A percentile compares a stretch with the other conserved stretches of the same genome.
Evolutionary conservation across 495 filamentous ascomycete genomes (phyloP).

Genomic region (Acidomyces sp.): DNA sequence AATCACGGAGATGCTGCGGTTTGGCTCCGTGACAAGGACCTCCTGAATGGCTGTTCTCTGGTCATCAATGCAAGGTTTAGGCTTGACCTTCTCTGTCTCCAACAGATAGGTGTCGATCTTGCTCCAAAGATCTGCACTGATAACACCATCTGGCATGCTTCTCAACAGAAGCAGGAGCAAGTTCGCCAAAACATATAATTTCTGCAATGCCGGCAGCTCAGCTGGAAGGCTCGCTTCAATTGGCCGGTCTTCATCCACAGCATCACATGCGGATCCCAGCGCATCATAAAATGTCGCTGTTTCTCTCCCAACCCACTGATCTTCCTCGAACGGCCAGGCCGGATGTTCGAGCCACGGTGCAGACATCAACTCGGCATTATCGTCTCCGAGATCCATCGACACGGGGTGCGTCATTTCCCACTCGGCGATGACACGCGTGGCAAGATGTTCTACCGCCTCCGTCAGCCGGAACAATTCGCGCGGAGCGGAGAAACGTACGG

Average conservation of each 20-base stretch:
- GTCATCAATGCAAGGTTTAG: conserved; percentile 43
- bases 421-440: conserved; percentile 64
- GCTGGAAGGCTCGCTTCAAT: conserved; percentile 45
- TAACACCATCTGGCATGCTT: conserved; percentile 60
- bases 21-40: conserved; percentile 46
- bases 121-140: conserved; percentile 55
- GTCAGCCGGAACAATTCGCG: conserved; percentile 80
- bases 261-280: conserved; percentile 41
- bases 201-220: conserved; percentile 46
- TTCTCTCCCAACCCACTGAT: conserved; percentile 33
- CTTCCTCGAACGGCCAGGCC: conserved; percentile 65
- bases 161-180: conserved; percentile 57
- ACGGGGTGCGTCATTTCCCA: conserved; percentile 59
- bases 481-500: conserved; percentile 55
- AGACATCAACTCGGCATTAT: neutral
- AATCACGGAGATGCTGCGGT: conserved; percentile 73
- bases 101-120: conserved; percentile 51
- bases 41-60: conserved; percentile 58
- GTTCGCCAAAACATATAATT: conserved; percentile 55
- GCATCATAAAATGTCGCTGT: conserved; percentile 17
- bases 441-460: conserved; percentile 62
- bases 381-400: neutral
- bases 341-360: conserved; percentile 46
- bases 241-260: conserved; percentile 52
- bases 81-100: conserved; percentile 37